A percentile compares a stretch with the other conserved stretches of the same genome.
Evolutionary conservation across 305 asterid species (phyloP).

Genomic region (Rubia peregrina): DNA sequence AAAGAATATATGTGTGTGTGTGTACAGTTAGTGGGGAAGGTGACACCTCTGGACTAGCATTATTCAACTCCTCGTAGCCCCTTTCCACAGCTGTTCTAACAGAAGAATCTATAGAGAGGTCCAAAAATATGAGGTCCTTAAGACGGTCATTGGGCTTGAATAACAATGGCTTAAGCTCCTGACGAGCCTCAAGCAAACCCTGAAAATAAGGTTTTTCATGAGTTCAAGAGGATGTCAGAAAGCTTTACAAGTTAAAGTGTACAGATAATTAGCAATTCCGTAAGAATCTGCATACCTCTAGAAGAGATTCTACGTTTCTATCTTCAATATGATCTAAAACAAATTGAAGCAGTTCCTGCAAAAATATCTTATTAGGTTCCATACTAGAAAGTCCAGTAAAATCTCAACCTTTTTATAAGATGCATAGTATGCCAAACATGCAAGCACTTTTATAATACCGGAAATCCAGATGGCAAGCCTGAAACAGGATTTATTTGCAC

Average conservation of each 20-base stretch:
- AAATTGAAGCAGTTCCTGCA: conserved; percentile 83
- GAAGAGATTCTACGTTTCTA: conserved; percentile 81
- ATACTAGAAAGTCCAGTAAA: neutral
- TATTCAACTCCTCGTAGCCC: conserved; percentile 81
- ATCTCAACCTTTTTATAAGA: neutral
- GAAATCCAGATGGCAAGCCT: conserved; percentile 92
- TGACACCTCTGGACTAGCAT: conserved; percentile 76
- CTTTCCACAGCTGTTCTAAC: conserved; percentile 97
- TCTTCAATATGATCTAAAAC: conserved; percentile 78
- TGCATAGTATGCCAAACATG: neutral
- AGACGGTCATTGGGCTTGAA: conserved; percentile 69
- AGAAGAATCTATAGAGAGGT: conserved; percentile 93
- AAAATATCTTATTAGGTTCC: conserved; percentile 16
- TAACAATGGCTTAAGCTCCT: conserved; percentile 91
- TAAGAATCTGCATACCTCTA: conserved; percentile 60
- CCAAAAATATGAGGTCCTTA: conserved; percentile 90
- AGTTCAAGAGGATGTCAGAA: neutral
- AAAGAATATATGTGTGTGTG: neutral
- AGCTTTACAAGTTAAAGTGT: neutral
- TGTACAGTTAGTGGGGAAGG: conserved; percentile 3
- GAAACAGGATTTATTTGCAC: conserved; percentile 91
- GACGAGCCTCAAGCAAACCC: conserved; percentile 98
- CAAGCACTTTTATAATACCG: conserved; percentile 37
- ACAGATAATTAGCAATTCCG: conserved; percentile 16
- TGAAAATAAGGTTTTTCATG: conserved; percentile 23